Conservation (phyloP, 225 moss, liverwort and hornwort genomes). For the Physcomitrellopsis africana region DNA sequence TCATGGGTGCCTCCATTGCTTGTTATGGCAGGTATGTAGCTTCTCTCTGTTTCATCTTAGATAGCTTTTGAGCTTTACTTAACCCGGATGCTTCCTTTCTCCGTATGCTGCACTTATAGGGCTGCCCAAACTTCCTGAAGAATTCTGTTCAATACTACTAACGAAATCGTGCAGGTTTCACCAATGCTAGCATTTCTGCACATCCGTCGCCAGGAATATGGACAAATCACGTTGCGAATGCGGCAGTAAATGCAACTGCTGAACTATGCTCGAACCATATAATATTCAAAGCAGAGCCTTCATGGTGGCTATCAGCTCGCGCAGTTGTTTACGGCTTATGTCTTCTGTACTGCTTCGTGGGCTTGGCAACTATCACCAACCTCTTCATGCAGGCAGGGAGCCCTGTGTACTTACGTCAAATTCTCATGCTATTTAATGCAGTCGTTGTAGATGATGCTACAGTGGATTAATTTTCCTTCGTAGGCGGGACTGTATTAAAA, state of each 20-base stretch:
- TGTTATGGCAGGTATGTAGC: slow-evolving; percentile 57
- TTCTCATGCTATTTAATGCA: slow-evolving; percentile 5
- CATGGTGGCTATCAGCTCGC: slow-evolving; percentile 74
- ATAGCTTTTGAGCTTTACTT: not conserved
- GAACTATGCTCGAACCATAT: slow-evolving; percentile 63
- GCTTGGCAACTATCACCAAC: slow-evolving; percentile 77
- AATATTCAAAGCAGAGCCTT: slow-evolving; percentile 59
- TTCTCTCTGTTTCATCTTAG: not conserved
- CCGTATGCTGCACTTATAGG: no score
- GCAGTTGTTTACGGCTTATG: slow-evolving; percentile 64
- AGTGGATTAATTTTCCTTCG: not conserved
- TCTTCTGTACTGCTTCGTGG: slow-evolving; percentile 84
- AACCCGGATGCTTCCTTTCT: not conserved
- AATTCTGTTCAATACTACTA: no score
- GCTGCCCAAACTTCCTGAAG: no score
- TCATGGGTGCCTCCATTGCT: slow-evolving; percentile 47
- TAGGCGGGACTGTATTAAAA: no score
- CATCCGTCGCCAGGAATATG: slow-evolving; percentile 23
- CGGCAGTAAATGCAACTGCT: slow-evolving; percentile 46
- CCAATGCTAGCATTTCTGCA: slow-evolving; percentile 37
- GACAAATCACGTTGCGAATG: slow-evolving; percentile 33
- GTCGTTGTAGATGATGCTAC: slow-evolving; percentile 18
- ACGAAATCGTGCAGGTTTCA: slow-evolving; percentile 37
- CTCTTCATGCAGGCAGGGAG: slow-evolving; percentile 64
- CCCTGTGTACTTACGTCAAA: slow-evolving; percentile 1